Conservation (phyloP, 805 yeast species). For the Candida ipomoeae region DNA sequence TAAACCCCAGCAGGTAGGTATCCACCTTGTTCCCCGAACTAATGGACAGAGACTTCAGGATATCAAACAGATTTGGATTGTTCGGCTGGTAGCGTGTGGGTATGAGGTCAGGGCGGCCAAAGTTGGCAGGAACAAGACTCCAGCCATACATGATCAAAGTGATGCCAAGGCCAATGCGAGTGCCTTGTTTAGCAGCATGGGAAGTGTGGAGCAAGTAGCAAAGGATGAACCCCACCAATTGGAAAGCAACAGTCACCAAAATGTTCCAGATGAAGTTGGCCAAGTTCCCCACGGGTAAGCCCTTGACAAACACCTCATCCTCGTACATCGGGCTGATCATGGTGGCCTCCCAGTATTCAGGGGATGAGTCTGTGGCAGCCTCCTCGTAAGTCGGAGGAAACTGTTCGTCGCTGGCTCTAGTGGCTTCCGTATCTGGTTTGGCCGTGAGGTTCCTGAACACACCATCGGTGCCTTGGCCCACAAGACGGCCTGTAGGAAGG, state of each 20-base stretch:
- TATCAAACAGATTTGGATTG: conserved; percentile 33
- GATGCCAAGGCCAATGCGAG: conserved; percentile 85
- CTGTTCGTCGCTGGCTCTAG: conserved; percentile 39
- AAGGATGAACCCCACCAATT: conserved; percentile 85
- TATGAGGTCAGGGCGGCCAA: conserved; percentile 32
- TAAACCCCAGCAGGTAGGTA: conserved; percentile 26
- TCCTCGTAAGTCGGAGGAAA: conserved; percentile 89
- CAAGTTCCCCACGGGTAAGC: conserved; percentile 91
- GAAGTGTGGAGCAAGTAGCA: conserved; percentile 92
- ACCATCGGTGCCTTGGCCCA: conserved; percentile 66
- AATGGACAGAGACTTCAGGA: conserved; percentile 25
- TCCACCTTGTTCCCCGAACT: conserved; percentile 24
- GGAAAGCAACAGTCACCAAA: conserved; percentile 86
- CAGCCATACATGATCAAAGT: conserved; percentile 69
- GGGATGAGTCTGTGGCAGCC: conserved; percentile 89
- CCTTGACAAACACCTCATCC: conserved; percentile 92
- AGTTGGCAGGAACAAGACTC: conserved; percentile 36
- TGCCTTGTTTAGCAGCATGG: conserved; percentile 95
- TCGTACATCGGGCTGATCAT: conserved; percentile 72
- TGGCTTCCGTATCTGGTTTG: conserved; percentile 61
- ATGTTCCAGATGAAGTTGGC: conserved; percentile 87
- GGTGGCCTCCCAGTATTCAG: conserved; percentile 95
- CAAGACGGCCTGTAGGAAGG: conserved; percentile 40
- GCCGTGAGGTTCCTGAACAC: conserved; percentile 91
- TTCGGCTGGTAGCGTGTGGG: conserved; percentile 33